Evolutionary conservation across 805 yeast species (phyloP).

Genomic region (Yamadazyma insecticola): DNA sequence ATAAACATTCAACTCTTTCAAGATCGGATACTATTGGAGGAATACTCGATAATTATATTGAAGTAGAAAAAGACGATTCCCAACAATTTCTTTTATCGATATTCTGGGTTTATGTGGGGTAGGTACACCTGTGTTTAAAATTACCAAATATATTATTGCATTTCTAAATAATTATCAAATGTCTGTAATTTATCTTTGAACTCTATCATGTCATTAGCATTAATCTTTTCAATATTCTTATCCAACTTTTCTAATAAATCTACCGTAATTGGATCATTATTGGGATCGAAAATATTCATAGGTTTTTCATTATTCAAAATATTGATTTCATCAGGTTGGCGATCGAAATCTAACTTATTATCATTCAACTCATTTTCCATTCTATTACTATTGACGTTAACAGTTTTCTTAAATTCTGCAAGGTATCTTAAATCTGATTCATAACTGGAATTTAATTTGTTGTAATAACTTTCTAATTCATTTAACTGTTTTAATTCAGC

Average conservation of each 20-base stretch:
- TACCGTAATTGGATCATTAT: too few relatives aligned
- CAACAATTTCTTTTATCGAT: conserved; percentile 4
- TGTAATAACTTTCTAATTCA: conserved; percentile 24
- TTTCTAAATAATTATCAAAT: conserved; percentile 12
- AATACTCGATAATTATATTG: conserved; percentile 16
- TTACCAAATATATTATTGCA: background rate
- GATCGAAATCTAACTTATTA: too few relatives aligned
- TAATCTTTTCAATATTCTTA: conserved; percentile 8
- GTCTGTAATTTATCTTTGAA: conserved; percentile 17
- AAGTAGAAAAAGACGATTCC: background rate
- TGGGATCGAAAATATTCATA: background rate
- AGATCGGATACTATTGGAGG: conserved; percentile 9
- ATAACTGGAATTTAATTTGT: conserved; percentile 17
- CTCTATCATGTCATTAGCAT: conserved; percentile 5
- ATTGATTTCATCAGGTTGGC: background rate
- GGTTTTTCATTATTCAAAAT: background rate
- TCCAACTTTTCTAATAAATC: too few relatives aligned
- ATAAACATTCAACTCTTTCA: too few relatives aligned
- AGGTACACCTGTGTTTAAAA: conserved; percentile 1
- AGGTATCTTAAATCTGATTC: conserved; percentile 31
- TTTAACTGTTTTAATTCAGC: conserved; percentile 36
- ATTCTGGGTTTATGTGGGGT: conserved; percentile 10
- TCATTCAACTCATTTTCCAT: conserved; percentile 13
- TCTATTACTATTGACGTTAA: conserved; percentile 10
- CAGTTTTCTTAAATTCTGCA: conserved; percentile 23